Evolutionary conservation across 2,329 filamentous ascomycete genomes (phyloP), one percentile per base, ranked within the genome.

Genomic region (Exophiala sp.): DNA sequence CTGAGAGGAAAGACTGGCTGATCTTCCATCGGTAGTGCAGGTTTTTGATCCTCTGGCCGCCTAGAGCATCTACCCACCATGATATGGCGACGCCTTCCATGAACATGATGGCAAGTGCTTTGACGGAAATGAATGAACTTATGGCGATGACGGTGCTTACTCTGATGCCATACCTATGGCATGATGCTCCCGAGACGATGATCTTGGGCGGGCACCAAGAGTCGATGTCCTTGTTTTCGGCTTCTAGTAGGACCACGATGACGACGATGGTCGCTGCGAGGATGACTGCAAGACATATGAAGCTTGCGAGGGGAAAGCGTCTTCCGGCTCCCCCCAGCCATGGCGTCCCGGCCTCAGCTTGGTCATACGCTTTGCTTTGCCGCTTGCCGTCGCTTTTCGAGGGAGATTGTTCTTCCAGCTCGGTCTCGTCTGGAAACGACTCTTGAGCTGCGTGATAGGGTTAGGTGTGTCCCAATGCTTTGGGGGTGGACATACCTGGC

Each of bases 11-110:
- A 10, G 47, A 50, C n/a, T 50, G 35, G 47, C 47, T 38, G 10
- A 42, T 29, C 5, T 39, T 21, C 47, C 47, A 50, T 1, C 38
- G 47, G 21, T 41, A 42, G 29, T 50, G 47, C 16, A 50, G 47
- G 18, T 33, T 42, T 20, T 32, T 11, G 20, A 50, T 14, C 8
- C 18, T 42, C 47, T 50, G 36, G 11, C 47, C 47, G n/a, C 16
- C 35, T 18, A 50, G 21, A 14, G 38, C 47, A 40, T 50, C 36
- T 21, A 50, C 38, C 47, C 47, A 50, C 47, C 47, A 50, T 12
- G 35, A 50, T 32, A 50, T 32, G 3, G 47, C 47, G 24, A 34
- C 47, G 2, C 35, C 47, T 20, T 50, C 47, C 8, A 18, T 38
- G 21, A 50, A 50, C 47, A 50, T 50, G n/a, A 50, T 18, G 12